Evolutionary conservation across 495 filamentous ascomycete genomes (phyloP).

Genomic region (Hyaloscypha bicolor): DNA sequence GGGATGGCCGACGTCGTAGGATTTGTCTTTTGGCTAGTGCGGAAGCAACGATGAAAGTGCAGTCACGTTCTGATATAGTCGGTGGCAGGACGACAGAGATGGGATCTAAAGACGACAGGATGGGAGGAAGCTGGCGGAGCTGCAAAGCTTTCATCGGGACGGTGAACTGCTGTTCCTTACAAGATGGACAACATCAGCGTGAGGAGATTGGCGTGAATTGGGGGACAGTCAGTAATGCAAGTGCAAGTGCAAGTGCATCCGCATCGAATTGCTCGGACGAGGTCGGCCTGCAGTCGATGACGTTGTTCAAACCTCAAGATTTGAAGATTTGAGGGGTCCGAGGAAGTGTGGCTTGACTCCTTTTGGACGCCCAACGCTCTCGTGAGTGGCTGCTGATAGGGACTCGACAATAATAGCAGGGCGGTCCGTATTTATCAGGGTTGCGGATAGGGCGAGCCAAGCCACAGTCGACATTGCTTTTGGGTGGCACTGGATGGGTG

Average conservation of each 20-base stretch:
- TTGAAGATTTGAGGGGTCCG: background rate
- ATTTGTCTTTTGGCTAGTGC: constrained; percentile 3
- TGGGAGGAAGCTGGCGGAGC: background rate
- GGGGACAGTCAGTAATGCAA: background rate
- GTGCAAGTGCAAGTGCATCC: background rate
- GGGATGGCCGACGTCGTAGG: background rate
- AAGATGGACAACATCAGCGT: background rate
- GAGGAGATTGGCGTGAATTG: background rate
- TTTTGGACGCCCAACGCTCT: background rate
- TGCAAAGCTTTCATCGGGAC: background rate
- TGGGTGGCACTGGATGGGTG: background rate
- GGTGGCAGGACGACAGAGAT: background rate
- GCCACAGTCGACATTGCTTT: constrained; percentile 22
- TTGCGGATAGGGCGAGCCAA: constrained; percentile 6
- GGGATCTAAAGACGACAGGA: background rate
- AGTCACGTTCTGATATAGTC: background rate
- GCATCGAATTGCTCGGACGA: background rate
- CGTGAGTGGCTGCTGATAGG: constrained; percentile 11
- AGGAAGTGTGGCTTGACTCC: background rate
- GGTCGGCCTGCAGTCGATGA: constrained; percentile 5
- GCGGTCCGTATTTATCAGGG: background rate
- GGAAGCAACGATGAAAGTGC: background rate
- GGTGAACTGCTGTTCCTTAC: background rate
- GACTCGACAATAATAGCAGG: background rate
- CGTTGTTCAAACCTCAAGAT: background rate